phyloP scores from a whole-genome alignment of 1,139 yeast species.

The Hyphopichia pseudoburtonii region DNA sequence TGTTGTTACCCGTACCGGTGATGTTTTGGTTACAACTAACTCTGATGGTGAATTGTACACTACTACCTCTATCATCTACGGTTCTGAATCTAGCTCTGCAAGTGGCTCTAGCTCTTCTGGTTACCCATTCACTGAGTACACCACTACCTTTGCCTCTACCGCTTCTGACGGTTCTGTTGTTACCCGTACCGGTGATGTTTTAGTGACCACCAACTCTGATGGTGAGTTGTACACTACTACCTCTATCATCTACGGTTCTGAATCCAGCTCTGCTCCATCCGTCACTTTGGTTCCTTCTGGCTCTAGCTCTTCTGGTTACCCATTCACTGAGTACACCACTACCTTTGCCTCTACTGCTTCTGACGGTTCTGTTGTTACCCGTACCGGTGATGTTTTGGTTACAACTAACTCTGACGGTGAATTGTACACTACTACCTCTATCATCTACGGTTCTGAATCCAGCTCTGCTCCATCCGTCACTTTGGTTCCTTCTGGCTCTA shows the following conservation, averaged over 20 bases:
- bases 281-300: too few relatives aligned
- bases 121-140: conserved; percentile 13
- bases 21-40: conserved; percentile 14
- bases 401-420: too few relatives aligned
- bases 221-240: conserved; percentile 12
- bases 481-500: too few relatives aligned
- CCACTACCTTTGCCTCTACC: conserved; percentile 17
- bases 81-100: background rate
- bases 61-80: conserved; percentile 10
- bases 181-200: conserved; percentile 16
- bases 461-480: too few relatives aligned
- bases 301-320: too few relatives aligned
- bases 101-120: background rate
- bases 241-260: conserved; percentile 4
- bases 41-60: conserved; percentile 11
- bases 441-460: too few relatives aligned
- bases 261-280: too few relatives aligned
- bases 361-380: too few relatives aligned
- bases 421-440: too few relatives aligned
- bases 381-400: too few relatives aligned
- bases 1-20: conserved; percentile 15
- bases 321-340: too few relatives aligned
- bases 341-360: too few relatives aligned
- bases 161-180: conserved; percentile 15
- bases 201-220: conserved; percentile 12